Evolutionary conservation across 768 basidiomycete genomes (phyloP).

Genomic region (Hericium rajendrae): DNA sequence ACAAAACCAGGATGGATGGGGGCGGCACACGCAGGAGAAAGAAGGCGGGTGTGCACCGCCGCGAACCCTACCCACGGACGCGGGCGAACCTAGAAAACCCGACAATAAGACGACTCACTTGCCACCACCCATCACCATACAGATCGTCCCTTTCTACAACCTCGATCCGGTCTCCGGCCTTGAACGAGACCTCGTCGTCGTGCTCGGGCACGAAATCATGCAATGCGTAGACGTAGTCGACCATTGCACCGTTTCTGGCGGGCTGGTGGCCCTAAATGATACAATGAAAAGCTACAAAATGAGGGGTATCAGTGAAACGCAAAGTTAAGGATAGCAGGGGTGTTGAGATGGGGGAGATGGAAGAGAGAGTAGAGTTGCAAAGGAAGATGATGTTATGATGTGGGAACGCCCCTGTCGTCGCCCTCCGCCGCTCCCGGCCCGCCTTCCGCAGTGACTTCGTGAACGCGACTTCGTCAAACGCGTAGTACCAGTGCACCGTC

Average conservation of each 20-base stretch:
- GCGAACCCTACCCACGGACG: neutral
- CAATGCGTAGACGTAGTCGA: slow-evolving; percentile 78
- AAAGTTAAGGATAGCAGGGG: neutral
- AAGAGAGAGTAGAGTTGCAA: neutral
- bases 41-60: neutral
- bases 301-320: neutral
- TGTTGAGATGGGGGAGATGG: neutral
- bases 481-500: neutral
- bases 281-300: neutral
- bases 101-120: slow-evolving; percentile 32
- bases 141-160: slow-evolving; percentile 89
- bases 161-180: slow-evolving; percentile 78
- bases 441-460: too few species aligned
- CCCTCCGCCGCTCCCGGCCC: neutral
- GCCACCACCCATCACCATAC: slow-evolving; percentile 96
- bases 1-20: neutral
- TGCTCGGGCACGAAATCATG: slow-evolving; percentile 89
- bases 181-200: slow-evolving; percentile 86
- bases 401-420: neutral
- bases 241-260: slow-evolving; percentile 32
- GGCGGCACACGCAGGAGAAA: neutral
- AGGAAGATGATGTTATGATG: neutral
- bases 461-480: too few species aligned
- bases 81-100: neutral
- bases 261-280: neutral